A percentile compares a stretch with the other conserved stretches of the same genome.
Evolutionary conservation across 345 rosid species (phyloP).

Genomic region (Eucalyptus shirleyi): DNA sequence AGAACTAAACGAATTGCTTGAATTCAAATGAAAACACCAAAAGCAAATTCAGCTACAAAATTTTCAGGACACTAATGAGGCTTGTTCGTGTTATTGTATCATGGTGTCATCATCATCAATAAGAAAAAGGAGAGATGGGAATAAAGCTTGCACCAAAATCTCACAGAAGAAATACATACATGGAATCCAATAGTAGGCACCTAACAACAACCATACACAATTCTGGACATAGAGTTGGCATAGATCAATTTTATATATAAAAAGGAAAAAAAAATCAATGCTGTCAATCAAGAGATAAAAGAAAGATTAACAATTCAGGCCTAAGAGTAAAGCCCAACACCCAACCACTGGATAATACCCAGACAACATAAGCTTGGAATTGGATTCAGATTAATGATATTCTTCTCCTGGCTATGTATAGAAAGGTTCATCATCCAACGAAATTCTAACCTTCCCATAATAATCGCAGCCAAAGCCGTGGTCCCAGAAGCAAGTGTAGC

Average conservation of each 20-base stretch:
- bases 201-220: background rate
- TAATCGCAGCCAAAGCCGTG: constrained; percentile 77
- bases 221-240: background rate
- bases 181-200: background rate
- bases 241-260: background rate
- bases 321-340: background rate
- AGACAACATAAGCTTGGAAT: background rate
- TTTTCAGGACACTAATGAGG: background rate
- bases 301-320: background rate
- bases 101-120: background rate
- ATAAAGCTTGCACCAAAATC: background rate
- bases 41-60: background rate
- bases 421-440: background rate
- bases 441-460: constrained; percentile 62
- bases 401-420: background rate
- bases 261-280: background rate
- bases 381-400: background rate
- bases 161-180: background rate
- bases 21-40: background rate
- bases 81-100: background rate
- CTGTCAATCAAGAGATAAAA: background rate
- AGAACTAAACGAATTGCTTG: background rate
- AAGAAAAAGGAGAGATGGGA: background rate
- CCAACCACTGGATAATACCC: background rate
- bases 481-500: constrained; percentile 73